phyloP scores from a whole-genome alignment of 78 protist genomes.

The Dictyostelium purpureum region DNA sequence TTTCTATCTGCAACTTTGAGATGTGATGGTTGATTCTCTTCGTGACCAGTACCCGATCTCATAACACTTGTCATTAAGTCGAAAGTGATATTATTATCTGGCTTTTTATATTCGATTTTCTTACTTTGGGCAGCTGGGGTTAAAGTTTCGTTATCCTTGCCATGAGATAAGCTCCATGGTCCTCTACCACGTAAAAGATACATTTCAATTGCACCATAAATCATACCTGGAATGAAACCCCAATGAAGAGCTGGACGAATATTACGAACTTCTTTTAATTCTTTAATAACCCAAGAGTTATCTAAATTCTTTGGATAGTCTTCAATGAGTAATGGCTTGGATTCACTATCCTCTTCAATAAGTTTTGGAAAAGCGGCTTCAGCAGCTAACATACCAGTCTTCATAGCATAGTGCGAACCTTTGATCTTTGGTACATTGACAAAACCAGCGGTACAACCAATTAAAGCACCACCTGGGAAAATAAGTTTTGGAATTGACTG shows the following conservation, averaged over 20 bases:
- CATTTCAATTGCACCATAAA: conserved; percentile 80
- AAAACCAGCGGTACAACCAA: conserved; percentile 98
- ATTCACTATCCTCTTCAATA: neutral
- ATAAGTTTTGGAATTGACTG: conserved; percentile 92
- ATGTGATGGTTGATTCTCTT: conserved; percentile 94
- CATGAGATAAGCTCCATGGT: conserved; percentile 89
- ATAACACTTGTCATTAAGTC: conserved; percentile 93
- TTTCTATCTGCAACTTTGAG: conserved; percentile 50
- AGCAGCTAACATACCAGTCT: conserved; percentile 94
- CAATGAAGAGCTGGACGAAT: conserved; percentile 88
- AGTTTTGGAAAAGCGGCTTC: conserved; percentile 78
- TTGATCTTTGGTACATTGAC: conserved; percentile 97
- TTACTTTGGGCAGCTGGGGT: conserved; percentile 84
- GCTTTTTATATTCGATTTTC: conserved; percentile 96
- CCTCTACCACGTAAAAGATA: conserved; percentile 81
- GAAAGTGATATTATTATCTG: conserved; percentile 94
- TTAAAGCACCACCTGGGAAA: conserved; percentile 94
- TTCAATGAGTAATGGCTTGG: neutral
- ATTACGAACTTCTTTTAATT: conserved; percentile 91
- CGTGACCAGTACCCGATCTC: conserved; percentile 95
- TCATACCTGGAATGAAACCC: conserved; percentile 83
- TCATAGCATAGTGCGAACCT: conserved; percentile 98
- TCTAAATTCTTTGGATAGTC: conserved; percentile 76
- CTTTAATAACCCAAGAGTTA: conserved; percentile 92
- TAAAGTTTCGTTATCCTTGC: conserved; percentile 39